These are phyloP conservation scores for Pichia nanzhaoensis DNA, from an alignment of 805 yeast genomes.

Conservation along the genomic window DNA sequence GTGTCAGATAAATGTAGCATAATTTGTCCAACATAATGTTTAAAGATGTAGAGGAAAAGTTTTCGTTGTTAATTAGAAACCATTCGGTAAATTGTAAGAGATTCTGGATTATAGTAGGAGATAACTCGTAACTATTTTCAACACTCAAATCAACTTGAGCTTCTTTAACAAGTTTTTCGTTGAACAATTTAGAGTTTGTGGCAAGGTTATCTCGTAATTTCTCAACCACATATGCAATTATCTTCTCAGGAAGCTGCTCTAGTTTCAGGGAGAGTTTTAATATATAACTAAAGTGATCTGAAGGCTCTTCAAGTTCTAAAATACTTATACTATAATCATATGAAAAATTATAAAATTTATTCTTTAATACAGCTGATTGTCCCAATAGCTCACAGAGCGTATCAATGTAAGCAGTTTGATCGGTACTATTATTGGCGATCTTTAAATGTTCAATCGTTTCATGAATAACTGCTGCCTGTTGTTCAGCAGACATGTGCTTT, in stretches of 20 bases:
- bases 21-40: conserved; percentile 21
- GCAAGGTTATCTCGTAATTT: conserved; percentile 8
- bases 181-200: conserved; percentile 16
- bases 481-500: conserved; percentile 10
- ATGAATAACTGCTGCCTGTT: conserved; percentile 10
- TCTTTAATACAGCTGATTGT: conserved; percentile 9
- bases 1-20: conserved; percentile 31
- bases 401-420: conserved; percentile 11
- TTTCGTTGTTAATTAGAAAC: conserved; percentile 27
- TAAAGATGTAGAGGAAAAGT: conserved; percentile 1
- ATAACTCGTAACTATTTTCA: conserved; percentile 3
- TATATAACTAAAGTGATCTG: conserved; percentile 9
- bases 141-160: background rate
- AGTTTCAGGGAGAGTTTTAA: conserved; percentile 26
- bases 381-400: conserved; percentile 20
- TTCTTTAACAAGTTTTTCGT: conserved; percentile 3
- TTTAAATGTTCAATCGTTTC: conserved; percentile 8
- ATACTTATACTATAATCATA: conserved; percentile 6
- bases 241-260: conserved; percentile 20
- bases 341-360: conserved; percentile 7
- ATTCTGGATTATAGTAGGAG: conserved; percentile 4
- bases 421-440: background rate
- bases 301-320: conserved; percentile 1
- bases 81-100: conserved; percentile 34
- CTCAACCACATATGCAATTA: conserved; percentile 10